These are phyloP conservation scores for Plectosphaerella cucumerina DNA, from an alignment of 2,329 filamentous ascomycete species.

Conservation along the genomic window DNA sequence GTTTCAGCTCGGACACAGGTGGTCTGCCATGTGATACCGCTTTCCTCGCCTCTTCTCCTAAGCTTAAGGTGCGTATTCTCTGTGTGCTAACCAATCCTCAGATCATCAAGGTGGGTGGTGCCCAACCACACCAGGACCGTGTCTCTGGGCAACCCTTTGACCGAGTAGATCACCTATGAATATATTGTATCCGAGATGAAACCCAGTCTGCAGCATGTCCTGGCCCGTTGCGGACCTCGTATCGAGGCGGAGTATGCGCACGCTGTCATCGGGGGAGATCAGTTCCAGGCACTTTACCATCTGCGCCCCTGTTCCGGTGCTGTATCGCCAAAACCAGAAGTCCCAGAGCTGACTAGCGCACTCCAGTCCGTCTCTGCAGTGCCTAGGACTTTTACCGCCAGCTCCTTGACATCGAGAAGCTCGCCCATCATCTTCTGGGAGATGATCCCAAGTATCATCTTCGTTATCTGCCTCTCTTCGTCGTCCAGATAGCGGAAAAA, in stretches of 20 bases:
- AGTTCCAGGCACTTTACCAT: conserved; percentile 71
- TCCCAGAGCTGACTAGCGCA: conserved; percentile 22
- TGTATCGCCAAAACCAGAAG: conserved; percentile 34
- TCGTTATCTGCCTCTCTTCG: conserved; percentile 63
- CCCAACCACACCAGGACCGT: too few species aligned
- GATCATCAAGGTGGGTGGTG: too few species aligned
- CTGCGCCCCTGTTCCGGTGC: conserved; percentile 51
- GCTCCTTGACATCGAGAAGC: conserved; percentile 55
- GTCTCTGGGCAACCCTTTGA: too few species aligned
- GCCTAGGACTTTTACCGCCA: conserved; percentile 57
- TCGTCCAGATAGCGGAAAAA: conserved; percentile 73
- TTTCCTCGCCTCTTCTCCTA: too few species aligned
- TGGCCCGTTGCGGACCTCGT: conserved; percentile 60
- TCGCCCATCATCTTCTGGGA: conserved; percentile 61
- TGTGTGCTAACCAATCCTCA: too few species aligned
- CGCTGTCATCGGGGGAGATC: conserved; percentile 72
- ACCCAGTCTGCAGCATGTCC: too few species aligned
- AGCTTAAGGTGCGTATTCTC: too few species aligned
- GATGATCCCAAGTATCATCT: conserved; percentile 61
- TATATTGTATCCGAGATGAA: conserved; percentile 78
- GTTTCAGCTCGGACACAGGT: too few species aligned
- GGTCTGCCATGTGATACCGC: too few species aligned
- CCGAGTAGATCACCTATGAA: too few species aligned
- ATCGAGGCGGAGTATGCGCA: conserved; percentile 64
- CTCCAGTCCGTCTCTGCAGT: conserved; percentile 43